Base-by-base conservation (phyloP, 441 rosid genomes). In the Codiaeum variegatum region DNA sequence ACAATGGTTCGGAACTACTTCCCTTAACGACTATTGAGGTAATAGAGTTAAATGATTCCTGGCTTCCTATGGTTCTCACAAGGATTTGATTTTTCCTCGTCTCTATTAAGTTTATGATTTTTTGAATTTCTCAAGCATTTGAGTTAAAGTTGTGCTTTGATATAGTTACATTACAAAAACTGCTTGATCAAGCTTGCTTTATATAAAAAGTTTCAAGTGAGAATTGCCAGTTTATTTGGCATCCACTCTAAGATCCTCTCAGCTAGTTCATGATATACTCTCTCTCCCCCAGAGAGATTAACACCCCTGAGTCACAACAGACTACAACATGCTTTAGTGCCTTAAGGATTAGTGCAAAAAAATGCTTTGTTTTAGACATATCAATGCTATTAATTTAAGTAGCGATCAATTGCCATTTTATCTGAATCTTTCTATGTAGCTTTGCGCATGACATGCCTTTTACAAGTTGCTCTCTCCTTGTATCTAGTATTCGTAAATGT, bases 1-100 rank as follows among this genome's bases (percentile, higher is more conserved):
- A 92, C 79, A 92, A 86, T 76, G 98, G 97, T 81, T 94, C 97
- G 29, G 97, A 94, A 83, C 83, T 94, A 38, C 84, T 94, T 72
- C 97, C 97, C 4, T 69, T 88, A 65, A 73, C 85, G 31, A 74
- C 91, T 32, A 76, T 94, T 69, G 98, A 92, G 97, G 97, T 92
- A 83, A 10, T 1, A 23, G 40, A 58, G 62, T 24, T 72, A 71
- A 23, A 24, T 71, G 19, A 21, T 64, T 68, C 42, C 51, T 52
- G 24, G 10, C 47, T 10, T 59, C 31, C 47, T 42, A 28, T 59
- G 18, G 62, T 24, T 54, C 21, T 58, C 15, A 6, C 28, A 58
- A 19, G 71, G 32, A 18, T 70, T 28, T 44, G 32, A 9, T 5
- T n/a, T 54, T 40, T 21, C 9, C 38, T 47, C 44, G 10, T 3